Conservation (phyloP, 495 filamentous ascomycete species). For the Ramalina intermedia region DNA sequence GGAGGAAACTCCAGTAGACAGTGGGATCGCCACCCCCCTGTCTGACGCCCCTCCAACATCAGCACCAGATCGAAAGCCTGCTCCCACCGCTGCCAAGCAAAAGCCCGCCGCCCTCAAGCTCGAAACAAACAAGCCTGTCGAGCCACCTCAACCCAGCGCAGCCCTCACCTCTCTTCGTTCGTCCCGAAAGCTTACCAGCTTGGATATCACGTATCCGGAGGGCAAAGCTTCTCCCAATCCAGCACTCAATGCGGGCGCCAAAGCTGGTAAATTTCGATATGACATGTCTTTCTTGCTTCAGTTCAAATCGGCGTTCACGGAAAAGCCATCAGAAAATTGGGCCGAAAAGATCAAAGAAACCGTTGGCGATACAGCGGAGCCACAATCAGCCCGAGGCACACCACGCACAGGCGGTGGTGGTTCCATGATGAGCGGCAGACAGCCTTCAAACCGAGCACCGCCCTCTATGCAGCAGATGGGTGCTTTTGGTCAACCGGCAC, state of each 20-base stretch:
- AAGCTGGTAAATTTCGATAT: conserved; percentile 80
- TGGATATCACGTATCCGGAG: conserved; percentile 60
- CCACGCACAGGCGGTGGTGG: conserved; percentile 51
- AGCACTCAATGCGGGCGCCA: conserved; percentile 62
- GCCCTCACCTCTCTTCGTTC: conserved; percentile 82
- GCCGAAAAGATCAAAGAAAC: conserved; percentile 68
- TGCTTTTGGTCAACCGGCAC: conserved; percentile 37
- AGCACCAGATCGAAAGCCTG: conserved; percentile 29
- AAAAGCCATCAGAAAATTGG: conserved; percentile 90
- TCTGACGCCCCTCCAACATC: conserved; percentile 41
- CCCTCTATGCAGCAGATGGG: conserved; percentile 43
- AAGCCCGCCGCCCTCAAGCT: conserved; percentile 77
- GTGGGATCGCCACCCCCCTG: conserved; percentile 40
- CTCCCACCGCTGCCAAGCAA: conserved; percentile 38
- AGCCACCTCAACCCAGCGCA: conserved; percentile 80
- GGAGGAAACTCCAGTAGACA: conserved; percentile 32
- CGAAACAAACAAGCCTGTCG: conserved; percentile 65
- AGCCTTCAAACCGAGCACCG: conserved; percentile 29
- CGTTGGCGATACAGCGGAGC: conserved; percentile 59
- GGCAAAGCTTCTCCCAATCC: conserved; percentile 79
- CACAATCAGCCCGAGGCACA: conserved; percentile 47
- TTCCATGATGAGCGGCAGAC: conserved; percentile 33
- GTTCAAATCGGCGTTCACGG: conserved; percentile 85
- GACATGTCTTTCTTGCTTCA: conserved; percentile 93
- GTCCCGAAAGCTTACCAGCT: conserved; percentile 65